Base-by-base conservation (phyloP, 129 eudicot species). In the Flaveria robusta region DNA sequence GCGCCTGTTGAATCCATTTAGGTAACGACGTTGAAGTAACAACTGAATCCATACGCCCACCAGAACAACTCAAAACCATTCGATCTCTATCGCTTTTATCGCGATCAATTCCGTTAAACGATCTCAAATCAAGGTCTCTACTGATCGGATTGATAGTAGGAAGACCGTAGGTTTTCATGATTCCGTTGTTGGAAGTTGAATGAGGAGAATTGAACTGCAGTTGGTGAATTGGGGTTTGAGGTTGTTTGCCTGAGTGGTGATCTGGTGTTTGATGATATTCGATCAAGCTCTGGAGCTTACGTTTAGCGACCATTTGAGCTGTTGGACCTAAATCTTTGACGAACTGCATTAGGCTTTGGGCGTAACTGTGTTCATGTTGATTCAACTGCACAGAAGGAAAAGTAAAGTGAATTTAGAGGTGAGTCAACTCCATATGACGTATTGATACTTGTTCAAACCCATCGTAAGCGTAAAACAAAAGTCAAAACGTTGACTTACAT, bases 291-390 rank as follows among this genome's bases (percentile, higher is more conserved):
- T 81, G 79, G 58, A 94, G 72, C 80, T 91, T 94, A 31, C 80
- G 80, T 31, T 68, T 83, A 51, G 97, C 98, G 16, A 94, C 81
- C 88, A 78, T 87, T 76, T 87, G 87, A 2, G 98, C 98, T 15
- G 88, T 88, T 34, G 96, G 90, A 79, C 98, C 98, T 50, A 94
- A 86, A 45, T 80, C 97, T 85, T 86, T 89, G 19, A 75, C 90
- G 19, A 87, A 94, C 39, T 69, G 66, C 91, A 83, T 81, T 50
- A 94, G 72, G 88, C 98, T 91, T 60, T 91, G 71, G 18, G 75
- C 68, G 87, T 94, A 94, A 68, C 79, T 79, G 51, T 78, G 56
- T 11, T 91, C 87, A 31, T 70, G 80, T 47, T 83, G 81, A 80
- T 81, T 75, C 41, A 77, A 73, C 96, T 93, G 24, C 81, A 77